Evolutionary conservation across 148 eudicot genomes (phyloP).

Genomic region (Suaeda aralocaspica): DNA sequence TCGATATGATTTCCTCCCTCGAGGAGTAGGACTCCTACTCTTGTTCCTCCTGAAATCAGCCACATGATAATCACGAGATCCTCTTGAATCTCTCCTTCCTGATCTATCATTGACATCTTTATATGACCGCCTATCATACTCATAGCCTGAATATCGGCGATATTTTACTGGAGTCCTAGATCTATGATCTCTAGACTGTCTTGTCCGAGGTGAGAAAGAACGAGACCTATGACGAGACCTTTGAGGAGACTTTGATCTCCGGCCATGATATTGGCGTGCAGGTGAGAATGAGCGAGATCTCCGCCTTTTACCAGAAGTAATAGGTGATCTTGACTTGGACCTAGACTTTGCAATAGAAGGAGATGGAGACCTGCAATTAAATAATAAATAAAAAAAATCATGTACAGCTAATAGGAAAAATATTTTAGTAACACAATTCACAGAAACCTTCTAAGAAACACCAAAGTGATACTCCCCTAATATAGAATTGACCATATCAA

Average conservation of each 20-base stretch:
- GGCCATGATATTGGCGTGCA: slow-evolving; percentile 21
- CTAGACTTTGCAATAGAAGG: slow-evolving; percentile 44
- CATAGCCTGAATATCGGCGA: slow-evolving; percentile 65
- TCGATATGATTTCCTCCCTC: slow-evolving; percentile 51
- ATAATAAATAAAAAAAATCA: slow-evolving; percentile 5
- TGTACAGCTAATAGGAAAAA: slow-evolving; percentile 7
- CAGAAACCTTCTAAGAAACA: neutral
- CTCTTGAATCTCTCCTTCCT: slow-evolving; percentile 51
- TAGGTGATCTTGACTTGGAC: slow-evolving; percentile 65
- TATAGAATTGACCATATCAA: neutral
- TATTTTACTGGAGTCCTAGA: slow-evolving; percentile 74
- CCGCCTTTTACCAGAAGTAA: slow-evolving; percentile 36
- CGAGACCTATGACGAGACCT: slow-evolving; percentile 42
- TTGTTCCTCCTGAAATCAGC: slow-evolving; percentile 62
- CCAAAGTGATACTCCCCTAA: neutral
- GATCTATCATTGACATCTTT: slow-evolving; percentile 52
- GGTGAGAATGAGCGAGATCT: slow-evolving; percentile 77
- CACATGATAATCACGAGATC: slow-evolving; percentile 48
- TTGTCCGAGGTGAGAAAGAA: slow-evolving; percentile 44
- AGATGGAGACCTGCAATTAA: slow-evolving; percentile 58
- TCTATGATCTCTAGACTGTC: slow-evolving; percentile 53
- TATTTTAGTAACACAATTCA: neutral
- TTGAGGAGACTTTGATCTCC: slow-evolving; percentile 33
- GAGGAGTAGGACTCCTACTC: slow-evolving; percentile 75
- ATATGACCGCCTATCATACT: slow-evolving; percentile 50